A percentile compares a stretch with the other conserved stretches of the same genome.
Conservation (phyloP, 768 basidiomycete species). For the Dendrothele bispora region DNA sequence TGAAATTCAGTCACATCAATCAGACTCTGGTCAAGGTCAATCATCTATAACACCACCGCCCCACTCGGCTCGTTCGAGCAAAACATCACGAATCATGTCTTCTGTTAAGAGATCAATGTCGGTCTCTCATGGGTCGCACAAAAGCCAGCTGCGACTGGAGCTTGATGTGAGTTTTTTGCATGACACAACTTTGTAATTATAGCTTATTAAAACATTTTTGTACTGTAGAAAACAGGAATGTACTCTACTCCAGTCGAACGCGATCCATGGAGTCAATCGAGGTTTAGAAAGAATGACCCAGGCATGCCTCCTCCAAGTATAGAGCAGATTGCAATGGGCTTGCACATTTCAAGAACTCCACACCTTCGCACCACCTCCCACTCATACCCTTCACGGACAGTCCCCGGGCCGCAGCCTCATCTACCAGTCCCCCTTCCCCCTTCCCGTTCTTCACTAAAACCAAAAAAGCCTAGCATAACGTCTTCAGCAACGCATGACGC, state of each 20-base stretch:
- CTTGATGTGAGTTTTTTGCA: conserved; percentile 12
- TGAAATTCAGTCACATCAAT: no score
- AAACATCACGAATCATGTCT: conserved; percentile 24
- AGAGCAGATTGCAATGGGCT: conserved; percentile 80
- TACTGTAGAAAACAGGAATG: conserved; percentile 29
- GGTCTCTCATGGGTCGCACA: conserved; percentile 11
- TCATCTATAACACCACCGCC: no score
- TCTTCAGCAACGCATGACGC: conserved; percentile 28
- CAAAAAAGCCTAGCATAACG: conserved; percentile 39
- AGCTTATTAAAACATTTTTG: not conserved
- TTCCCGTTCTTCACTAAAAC: conserved; percentile 62
- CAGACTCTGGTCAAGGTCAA: no score
- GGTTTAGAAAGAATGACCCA: conserved; percentile 38
- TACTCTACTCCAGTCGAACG: conserved; percentile 44
- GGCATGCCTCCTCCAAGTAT: conserved; percentile 55
- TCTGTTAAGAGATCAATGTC: conserved; percentile 20
- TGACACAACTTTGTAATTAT: no score
- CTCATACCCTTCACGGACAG: conserved; percentile 30
- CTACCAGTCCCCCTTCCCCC: conserved; percentile 49
- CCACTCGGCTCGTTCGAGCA: no score
- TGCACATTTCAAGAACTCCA: conserved; percentile 75
- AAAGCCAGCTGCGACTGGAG: conserved; percentile 17
- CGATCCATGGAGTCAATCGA: conserved; percentile 26
- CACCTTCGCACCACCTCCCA: conserved; percentile 49
- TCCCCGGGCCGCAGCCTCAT: conserved; percentile 19